Evolutionary conservation across 805 yeast genomes (phyloP).

Genomic region (Henningerozyma blattae): DNA sequence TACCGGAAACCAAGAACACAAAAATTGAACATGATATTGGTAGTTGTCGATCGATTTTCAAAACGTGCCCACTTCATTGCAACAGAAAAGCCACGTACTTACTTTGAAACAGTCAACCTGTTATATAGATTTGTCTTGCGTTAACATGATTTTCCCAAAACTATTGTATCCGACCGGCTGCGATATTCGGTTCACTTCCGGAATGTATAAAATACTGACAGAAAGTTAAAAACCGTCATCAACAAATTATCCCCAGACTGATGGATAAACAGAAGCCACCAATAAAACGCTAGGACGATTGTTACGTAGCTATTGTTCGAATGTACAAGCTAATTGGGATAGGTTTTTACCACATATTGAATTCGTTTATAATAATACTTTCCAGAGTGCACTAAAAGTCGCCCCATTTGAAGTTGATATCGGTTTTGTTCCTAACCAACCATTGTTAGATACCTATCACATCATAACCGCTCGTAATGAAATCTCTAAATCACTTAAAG

Average conservation of each 20-base stretch:
- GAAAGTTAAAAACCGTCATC: slow-evolving; percentile 1
- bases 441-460: too few relatives aligned
- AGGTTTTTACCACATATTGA: slow-evolving; percentile 1
- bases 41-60: slow-evolving; percentile 6
- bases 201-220: slow-evolving; percentile 2
- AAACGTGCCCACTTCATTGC: slow-evolving; percentile 10
- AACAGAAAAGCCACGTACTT: slow-evolving; percentile 2
- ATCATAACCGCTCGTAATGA: too few relatives aligned
- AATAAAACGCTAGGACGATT: slow-evolving; percentile 1
- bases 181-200: neutral
- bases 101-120: slow-evolving; percentile 6
- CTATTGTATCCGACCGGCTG: slow-evolving; percentile 3
- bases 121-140: slow-evolving; percentile 5
- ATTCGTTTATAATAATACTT: slow-evolving; percentile 1
- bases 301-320: neutral
- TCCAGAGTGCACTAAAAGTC: neutral
- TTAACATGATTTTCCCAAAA: slow-evolving; percentile 8
- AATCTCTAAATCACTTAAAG: too few relatives aligned
- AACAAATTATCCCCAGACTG: slow-evolving; percentile 3
- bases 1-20: too few relatives aligned
- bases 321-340: neutral
- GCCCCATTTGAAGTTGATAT: slow-evolving; percentile 2
- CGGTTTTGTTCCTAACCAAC: slow-evolving; percentile 3
- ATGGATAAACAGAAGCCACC: slow-evolving; percentile 3
- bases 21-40: slow-evolving; percentile 9